Percentiles rank a stretch among this genome's conserved stretches.
These are phyloP conservation scores for Purpureocillium takamizusanense DNA, from an alignment of 2,329 filamentous ascomycete genomes.

Conservation along the genomic window DNA sequence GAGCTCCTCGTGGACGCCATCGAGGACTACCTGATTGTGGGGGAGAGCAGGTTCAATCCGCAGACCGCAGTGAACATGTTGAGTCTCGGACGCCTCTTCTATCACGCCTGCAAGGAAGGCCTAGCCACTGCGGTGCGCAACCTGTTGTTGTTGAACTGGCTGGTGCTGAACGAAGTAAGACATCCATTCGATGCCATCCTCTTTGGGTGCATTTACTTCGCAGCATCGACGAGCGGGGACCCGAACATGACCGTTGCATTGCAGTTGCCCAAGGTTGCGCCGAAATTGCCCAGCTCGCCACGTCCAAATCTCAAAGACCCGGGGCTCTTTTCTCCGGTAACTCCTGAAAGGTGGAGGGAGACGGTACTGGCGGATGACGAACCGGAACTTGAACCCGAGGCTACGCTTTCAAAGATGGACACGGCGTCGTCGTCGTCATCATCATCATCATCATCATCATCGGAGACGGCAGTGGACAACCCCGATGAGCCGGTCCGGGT, in stretches of 20 bases:
- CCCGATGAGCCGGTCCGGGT: too few relatives aligned
- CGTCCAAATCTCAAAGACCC: too few relatives aligned
- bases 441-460: too few relatives aligned
- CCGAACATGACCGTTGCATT: neutral
- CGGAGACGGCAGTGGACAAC: too few relatives aligned
- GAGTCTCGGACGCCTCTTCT: constrained; percentile 1
- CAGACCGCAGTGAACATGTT: neutral
- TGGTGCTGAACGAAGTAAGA: neutral
- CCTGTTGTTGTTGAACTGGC: neutral
- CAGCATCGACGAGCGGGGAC: neutral
- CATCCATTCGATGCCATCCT: constrained; percentile 1
- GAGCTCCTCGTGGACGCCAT: neutral
- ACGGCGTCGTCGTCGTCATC: too few relatives aligned
- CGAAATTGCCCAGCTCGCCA: too few relatives aligned
- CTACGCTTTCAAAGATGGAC: too few relatives aligned
- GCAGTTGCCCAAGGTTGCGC: neutral
- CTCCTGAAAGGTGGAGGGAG: too few relatives aligned
- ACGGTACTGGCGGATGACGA: too few relatives aligned
- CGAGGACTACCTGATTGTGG: neutral
- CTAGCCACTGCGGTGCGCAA: constrained; percentile 1
- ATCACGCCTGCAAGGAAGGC: constrained; percentile 2
- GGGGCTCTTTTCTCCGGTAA: too few relatives aligned
- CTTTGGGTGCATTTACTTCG: neutral
- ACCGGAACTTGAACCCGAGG: too few relatives aligned
- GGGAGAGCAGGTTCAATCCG: neutral